phyloP scores from a whole-genome alignment of 495 filamentous ascomycete genomes.

The Aspergillus taichungensis region DNA sequence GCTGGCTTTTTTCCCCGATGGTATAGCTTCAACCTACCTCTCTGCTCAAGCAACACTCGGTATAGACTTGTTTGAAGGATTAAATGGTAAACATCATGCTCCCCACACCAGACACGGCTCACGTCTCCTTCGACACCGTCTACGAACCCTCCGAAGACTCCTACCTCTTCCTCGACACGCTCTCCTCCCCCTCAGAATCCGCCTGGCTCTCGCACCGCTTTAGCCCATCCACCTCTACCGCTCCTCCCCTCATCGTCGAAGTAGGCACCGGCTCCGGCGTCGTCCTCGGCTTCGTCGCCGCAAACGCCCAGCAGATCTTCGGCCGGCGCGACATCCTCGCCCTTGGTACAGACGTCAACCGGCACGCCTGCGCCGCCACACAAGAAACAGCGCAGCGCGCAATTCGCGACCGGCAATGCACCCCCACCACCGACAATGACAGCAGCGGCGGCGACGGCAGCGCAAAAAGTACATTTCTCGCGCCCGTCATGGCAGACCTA shows the following conservation, averaged over 20 bases:
- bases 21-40: background rate
- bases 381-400: conserved; percentile 52
- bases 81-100: conserved; percentile 52
- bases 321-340: conserved; percentile 61
- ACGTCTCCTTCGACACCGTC: conserved; percentile 74
- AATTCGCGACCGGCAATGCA: conserved; percentile 21
- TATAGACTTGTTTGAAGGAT: background rate
- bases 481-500: conserved; percentile 59
- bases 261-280: conserved; percentile 87
- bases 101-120: conserved; percentile 83
- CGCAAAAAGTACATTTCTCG: conserved; percentile 37
- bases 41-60: background rate
- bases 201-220: conserved; percentile 60
- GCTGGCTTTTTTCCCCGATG: background rate
- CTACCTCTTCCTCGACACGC: conserved; percentile 85
- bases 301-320: conserved; percentile 64
- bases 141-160: conserved; percentile 96
- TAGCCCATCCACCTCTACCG: conserved; percentile 8
- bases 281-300: conserved; percentile 75
- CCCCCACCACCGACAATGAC: background rate
- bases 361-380: conserved; percentile 65
- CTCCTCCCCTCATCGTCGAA: conserved; percentile 68
- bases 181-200: conserved; percentile 65
- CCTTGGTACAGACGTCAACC: conserved; percentile 73
- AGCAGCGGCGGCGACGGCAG: background rate